Evolutionary conservation across 2,329 filamentous ascomycete genomes (phyloP).

Genomic region (Claviceps sp.): DNA sequence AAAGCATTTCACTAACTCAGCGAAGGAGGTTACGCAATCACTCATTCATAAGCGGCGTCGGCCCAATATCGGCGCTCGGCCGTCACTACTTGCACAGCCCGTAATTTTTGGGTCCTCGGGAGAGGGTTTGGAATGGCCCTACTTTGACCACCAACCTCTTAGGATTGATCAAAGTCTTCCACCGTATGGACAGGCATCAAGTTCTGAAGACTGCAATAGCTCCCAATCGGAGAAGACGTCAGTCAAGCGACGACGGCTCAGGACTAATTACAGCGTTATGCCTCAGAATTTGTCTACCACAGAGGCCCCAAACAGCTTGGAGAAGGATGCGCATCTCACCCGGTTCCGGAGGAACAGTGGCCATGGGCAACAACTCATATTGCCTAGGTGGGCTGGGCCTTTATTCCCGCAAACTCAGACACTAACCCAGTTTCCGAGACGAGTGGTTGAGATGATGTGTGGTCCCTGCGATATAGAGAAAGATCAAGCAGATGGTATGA

Average conservation of each 20-base stretch:
- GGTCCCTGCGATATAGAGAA: conserved; percentile 18
- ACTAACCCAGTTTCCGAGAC: conserved; percentile 14
- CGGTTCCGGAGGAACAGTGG: background rate
- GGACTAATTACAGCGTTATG: conserved; percentile 19
- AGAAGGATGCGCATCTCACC: background rate
- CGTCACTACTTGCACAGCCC: conserved; percentile 9
- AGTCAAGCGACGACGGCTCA: conserved; percentile 20
- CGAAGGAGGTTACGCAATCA: conserved; percentile 18
- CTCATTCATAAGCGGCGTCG: conserved; percentile 18
- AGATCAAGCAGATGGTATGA: conserved; percentile 19
- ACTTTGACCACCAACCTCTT: conserved; percentile 12
- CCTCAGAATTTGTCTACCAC: conserved; percentile 10
- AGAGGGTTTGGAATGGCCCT: conserved; percentile 2
- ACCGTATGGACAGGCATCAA: conserved; percentile 19
- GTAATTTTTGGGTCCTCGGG: conserved; percentile 10
- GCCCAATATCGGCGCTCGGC: conserved; percentile 13
- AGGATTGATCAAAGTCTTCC: conserved; percentile 15
- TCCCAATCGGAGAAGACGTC: conserved; percentile 12
- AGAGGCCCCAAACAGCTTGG: background rate
- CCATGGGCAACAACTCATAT: conserved; percentile 10
- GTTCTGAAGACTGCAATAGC: conserved; percentile 17
- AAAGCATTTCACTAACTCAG: conserved; percentile 22
- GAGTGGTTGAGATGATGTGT: conserved; percentile 19
- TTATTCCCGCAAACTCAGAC: conserved; percentile 12
- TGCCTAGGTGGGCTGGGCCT: conserved; percentile 12